These are phyloP conservation scores for Ceratocystis huliohia DNA, from an alignment of 2,329 filamentous ascomycete genomes.

Conservation along the genomic window DNA sequence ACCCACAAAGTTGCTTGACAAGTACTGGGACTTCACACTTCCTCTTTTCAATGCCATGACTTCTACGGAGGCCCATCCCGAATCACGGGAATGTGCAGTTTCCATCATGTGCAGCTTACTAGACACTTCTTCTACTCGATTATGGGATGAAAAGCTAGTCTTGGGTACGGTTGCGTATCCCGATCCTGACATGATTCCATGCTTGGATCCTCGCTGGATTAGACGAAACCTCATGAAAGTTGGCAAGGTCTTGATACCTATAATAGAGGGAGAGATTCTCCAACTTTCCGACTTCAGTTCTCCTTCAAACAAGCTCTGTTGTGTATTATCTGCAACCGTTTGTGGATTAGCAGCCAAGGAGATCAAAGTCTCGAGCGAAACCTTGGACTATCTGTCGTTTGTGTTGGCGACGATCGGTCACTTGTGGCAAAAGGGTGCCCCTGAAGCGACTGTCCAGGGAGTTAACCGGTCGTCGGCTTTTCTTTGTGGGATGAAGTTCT, in stretches of 20 bases:
- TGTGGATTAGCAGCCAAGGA: slow-evolving; percentile 46
- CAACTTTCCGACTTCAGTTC: slow-evolving; percentile 50
- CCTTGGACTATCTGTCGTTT: slow-evolving; percentile 54
- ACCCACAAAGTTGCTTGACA: slow-evolving; percentile 52
- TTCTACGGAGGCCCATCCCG: slow-evolving; percentile 15
- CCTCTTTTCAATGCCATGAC: slow-evolving; percentile 27
- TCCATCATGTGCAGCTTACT: slow-evolving; percentile 58
- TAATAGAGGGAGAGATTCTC: slow-evolving; percentile 49
- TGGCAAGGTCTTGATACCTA: slow-evolving; percentile 47
- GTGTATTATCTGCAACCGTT: slow-evolving; percentile 7
- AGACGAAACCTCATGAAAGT: slow-evolving; percentile 56
- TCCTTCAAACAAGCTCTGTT: slow-evolving; percentile 24
- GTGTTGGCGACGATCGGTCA: slow-evolving; percentile 14
- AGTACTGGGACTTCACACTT: slow-evolving; percentile 68
- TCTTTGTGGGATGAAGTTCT: slow-evolving; percentile 41
- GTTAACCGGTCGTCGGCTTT: slow-evolving; percentile 30
- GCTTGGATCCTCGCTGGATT: slow-evolving; percentile 77
- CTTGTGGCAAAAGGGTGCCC: slow-evolving; percentile 34
- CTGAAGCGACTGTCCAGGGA: slow-evolving; percentile 29
- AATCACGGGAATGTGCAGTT: slow-evolving; percentile 44
- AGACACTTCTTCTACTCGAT: slow-evolving; percentile 41
- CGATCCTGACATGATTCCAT: slow-evolving; percentile 62
- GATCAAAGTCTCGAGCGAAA: slow-evolving; percentile 75
- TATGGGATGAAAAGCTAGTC: slow-evolving; percentile 66
- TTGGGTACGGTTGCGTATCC: slow-evolving; percentile 45